Conservation (phyloP, 2,329 filamentous ascomycete species). For the Aspergillus unguis region DNA sequence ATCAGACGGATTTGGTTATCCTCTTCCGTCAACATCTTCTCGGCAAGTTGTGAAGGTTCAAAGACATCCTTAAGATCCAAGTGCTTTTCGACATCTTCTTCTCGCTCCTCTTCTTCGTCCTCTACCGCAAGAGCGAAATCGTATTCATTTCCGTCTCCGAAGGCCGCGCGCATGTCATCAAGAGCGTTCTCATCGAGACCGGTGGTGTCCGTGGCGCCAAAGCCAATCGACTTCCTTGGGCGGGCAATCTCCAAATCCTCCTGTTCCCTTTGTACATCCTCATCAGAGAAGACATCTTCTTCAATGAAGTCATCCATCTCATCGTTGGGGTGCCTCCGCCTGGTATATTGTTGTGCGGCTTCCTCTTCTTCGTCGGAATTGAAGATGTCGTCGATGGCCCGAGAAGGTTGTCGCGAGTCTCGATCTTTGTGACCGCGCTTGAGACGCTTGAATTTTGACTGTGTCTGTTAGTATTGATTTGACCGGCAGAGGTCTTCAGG, state of each 20-base stretch:
- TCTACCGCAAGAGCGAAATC: constrained; percentile 90
- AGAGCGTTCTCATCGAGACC: constrained; percentile 88
- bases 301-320: constrained; percentile 97
- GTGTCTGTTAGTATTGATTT: constrained; percentile 10
- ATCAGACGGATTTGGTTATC: constrained; percentile 85
- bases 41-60: constrained; percentile 88
- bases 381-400: constrained; percentile 87
- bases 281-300: constrained; percentile 86
- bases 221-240: constrained; percentile 66
- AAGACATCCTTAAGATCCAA: constrained; percentile 97
- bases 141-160: constrained; percentile 93
- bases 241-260: constrained; percentile 88
- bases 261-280: constrained; percentile 69
- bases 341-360: constrained; percentile 47
- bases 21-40: constrained; percentile 92
- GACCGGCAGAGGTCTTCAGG: background rate
- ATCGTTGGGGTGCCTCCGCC: constrained; percentile 61
- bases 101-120: constrained; percentile 75
- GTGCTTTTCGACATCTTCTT: constrained; percentile 73
- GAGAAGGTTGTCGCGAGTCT: constrained; percentile 54
- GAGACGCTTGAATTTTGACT: constrained; percentile 93
- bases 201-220: constrained; percentile 70
- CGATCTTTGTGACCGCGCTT: constrained; percentile 83
- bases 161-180: constrained; percentile 94
- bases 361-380: constrained; percentile 86